Conservation (phyloP, 495 filamentous ascomycete genomes). For the Aspergillus taichungensis region DNA sequence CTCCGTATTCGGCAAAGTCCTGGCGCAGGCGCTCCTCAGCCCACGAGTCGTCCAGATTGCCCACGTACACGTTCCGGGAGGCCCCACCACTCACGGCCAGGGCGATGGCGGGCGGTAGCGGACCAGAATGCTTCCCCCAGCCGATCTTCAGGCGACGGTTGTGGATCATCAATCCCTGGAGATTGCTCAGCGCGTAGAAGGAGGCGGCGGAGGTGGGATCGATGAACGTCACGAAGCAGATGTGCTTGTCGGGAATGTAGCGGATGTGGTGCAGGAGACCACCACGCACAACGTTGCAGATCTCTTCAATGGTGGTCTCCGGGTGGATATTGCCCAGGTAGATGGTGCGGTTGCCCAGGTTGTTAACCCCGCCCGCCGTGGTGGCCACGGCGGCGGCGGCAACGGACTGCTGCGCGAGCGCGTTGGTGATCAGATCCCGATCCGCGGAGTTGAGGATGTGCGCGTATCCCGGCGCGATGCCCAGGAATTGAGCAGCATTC, state of each 20-base stretch:
- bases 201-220: constrained; percentile 96
- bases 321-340: constrained; percentile 98
- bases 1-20: constrained; percentile 95
- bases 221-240: constrained; percentile 99
- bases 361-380: constrained; percentile 91
- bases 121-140: constrained; percentile 98
- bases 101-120: constrained; percentile 91
- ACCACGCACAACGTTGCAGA: constrained; percentile 93
- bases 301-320: constrained; percentile 96
- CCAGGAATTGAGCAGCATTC: constrained; percentile 96
- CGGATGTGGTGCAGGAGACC: constrained; percentile 94
- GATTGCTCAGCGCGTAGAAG: constrained; percentile 93
- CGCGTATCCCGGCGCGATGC: constrained; percentile 95
- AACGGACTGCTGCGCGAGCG: constrained; percentile 93
- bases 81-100: constrained; percentile 91
- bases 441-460: constrained; percentile 93
- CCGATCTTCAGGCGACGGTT: constrained; percentile 96
- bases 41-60: constrained; percentile 96
- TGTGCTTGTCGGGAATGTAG: constrained; percentile 99
- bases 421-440: constrained; percentile 89
- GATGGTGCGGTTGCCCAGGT: constrained; percentile 93
- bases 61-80: constrained; percentile 94
- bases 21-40: constrained; percentile 89
- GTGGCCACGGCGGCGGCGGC: constrained; percentile 95
- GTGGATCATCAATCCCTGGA: constrained; percentile 98